Evolutionary conservation across 2,329 filamentous ascomycete species (phyloP), one percentile per base, ranked within the genome.

Genomic region (Septoria petroselini): DNA sequence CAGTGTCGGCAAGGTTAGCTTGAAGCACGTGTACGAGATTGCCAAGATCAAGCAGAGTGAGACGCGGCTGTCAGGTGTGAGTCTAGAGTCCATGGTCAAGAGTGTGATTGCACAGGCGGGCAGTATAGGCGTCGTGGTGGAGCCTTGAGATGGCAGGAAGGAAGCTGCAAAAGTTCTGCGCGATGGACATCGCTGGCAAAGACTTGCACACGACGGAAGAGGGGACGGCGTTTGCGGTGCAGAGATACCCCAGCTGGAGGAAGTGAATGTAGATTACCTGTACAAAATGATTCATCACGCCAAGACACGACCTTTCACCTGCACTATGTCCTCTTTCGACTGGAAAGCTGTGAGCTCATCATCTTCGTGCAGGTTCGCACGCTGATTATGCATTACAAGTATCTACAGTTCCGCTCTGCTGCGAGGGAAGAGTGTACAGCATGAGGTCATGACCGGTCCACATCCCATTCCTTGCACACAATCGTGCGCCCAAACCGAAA

Each of bases 21-120:
- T 98, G 65, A 98, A 98, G 77, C 93, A 98, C 73, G 76, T 98
- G 17, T 97, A 90, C 73, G 91, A 97, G 74, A 97, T 98, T 71
- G 93, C 93, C 58, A 91, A 88, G 77, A 94, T 98, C 66, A 98
- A 98, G 79, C 85, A 71, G 47, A 58, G 60, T 2, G 74, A 77
- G 70, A 65, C 62, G 33, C 63, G 74, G 49, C 57, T 77, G 58
- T 66, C 62, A 66, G 84, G 85, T 0, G 87, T 91, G 84, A 90
- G 84, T 58, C 79, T 95, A 27, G 89, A 96, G 71, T 90, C 87
- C 0, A 68, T 97, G 64, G 76, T 83, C 19, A 80, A 87, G 58
- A 91, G 90, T 17, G 88, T 91, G 21, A 62, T 74, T 37, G 80
- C 71, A 49, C 74, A 77, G 67, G 74, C 74, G 45, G 73, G 67